These are phyloP conservation scores for Phytophthora idaei DNA, from an alignment of 352 stramenopile species.

Conservation along the genomic window DNA sequence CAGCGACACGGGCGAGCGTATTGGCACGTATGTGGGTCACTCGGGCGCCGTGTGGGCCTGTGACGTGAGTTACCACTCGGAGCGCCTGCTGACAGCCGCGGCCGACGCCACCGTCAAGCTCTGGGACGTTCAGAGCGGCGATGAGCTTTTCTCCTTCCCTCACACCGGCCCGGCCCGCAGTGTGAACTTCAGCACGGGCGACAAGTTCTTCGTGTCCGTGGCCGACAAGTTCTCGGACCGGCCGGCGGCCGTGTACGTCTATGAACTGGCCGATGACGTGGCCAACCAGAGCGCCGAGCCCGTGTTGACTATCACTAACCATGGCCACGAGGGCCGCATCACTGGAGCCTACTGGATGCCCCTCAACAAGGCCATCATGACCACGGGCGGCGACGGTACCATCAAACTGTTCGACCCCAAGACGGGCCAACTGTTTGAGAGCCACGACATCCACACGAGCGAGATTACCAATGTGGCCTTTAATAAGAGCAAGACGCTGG, in stretches of 20 bases:
- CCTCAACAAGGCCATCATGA: slow-evolving; percentile 88
- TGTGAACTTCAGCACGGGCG: slow-evolving; percentile 89
- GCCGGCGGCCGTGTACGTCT: slow-evolving; percentile 79
- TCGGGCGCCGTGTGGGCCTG: slow-evolving; percentile 97
- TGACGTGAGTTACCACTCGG: slow-evolving; percentile 94
- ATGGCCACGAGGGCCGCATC: slow-evolving; percentile 82
- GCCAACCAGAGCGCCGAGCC: slow-evolving; percentile 63
- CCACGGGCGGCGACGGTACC: slow-evolving; percentile 78
- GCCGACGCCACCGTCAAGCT: slow-evolving; percentile 94
- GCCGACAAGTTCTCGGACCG: slow-evolving; percentile 87
- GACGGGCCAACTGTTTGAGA: slow-evolving; percentile 71
- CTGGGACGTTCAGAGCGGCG: slow-evolving; percentile 92
- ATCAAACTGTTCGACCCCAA: slow-evolving; percentile 85
- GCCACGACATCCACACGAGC: slow-evolving; percentile 93
- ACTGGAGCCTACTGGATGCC: slow-evolving; percentile 87
- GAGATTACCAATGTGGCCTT: slow-evolving; percentile 97
- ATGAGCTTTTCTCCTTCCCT: slow-evolving; percentile 86
- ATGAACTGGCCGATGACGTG: slow-evolving; percentile 74
- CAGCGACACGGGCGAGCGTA: slow-evolving; percentile 95
- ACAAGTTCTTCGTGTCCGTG: slow-evolving; percentile 86
- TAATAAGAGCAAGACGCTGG: slow-evolving; percentile 96
- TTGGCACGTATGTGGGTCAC: slow-evolving; percentile 97
- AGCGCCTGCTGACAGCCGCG: slow-evolving; percentile 94
- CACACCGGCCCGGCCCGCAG: slow-evolving; percentile 83
- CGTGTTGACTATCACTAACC: slow-evolving; percentile 77